A percentile compares a stretch with the other conserved stretches of the same genome.
These are phyloP conservation scores for Fusarium sp. DNA, from an alignment of 2,329 filamentous ascomycete species.

Conservation along the genomic window DNA sequence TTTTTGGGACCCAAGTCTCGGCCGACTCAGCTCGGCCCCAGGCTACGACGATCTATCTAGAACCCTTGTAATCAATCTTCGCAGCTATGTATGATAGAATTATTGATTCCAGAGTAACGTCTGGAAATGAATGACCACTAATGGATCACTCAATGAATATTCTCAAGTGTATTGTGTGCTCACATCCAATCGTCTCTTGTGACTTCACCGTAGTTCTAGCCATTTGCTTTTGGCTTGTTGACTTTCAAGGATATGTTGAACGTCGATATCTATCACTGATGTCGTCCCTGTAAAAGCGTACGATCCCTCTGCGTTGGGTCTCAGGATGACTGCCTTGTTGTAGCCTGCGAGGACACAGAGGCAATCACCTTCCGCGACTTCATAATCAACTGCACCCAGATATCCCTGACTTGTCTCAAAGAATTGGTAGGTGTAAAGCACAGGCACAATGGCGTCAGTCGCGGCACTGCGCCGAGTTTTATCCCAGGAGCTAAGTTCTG, in stretches of 20 bases:
- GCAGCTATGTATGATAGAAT: constrained; percentile 48
- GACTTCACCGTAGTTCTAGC: constrained; percentile 2
- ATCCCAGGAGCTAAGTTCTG: constrained; percentile 6
- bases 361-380: not conserved
- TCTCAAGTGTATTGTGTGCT: not conserved
- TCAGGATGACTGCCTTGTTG: constrained; percentile 2
- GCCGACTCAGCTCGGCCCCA: constrained; percentile 37
- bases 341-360: constrained; percentile 3
- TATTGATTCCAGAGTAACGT: constrained; percentile 26
- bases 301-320: not conserved
- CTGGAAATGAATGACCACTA: constrained; percentile 37
- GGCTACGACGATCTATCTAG: constrained; percentile 47
- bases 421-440: not conserved
- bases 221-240: not conserved
- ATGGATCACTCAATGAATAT: constrained; percentile 14
- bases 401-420: constrained; percentile 6
- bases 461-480: not conserved
- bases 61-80: constrained; percentile 49
- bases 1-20: constrained; percentile 46
- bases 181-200: not conserved
- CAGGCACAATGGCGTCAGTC: not conserved
- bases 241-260: not conserved
- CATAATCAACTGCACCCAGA: constrained; percentile 1
- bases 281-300: not conserved
- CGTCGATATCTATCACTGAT: not conserved